phyloP scores from a whole-genome alignment of 192 early-diverging fungal species.

The Backusella mclennaniae region DNA sequence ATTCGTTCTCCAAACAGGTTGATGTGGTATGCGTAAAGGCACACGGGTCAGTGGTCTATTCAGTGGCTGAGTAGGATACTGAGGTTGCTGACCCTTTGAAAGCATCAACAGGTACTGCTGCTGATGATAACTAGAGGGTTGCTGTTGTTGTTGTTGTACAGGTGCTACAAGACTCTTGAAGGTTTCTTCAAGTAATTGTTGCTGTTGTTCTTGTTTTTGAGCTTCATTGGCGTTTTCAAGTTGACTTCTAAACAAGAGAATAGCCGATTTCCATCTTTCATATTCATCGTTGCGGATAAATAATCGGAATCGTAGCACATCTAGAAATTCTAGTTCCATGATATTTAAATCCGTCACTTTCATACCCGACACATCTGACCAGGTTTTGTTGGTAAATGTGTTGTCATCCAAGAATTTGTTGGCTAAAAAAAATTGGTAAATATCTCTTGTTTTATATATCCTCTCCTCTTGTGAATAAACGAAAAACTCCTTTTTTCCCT shows the following conservation, averaged over 20 bases:
- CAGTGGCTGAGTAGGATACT: constrained; percentile 26
- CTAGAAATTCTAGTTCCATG: constrained; percentile 83
- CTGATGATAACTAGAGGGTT: constrained; percentile 15
- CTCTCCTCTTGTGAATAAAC: neutral
- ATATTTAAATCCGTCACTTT: constrained; percentile 78
- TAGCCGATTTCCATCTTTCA: constrained; percentile 61
- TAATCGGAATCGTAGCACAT: constrained; percentile 69
- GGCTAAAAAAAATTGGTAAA: constrained; percentile 28
- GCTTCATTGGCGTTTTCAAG: constrained; percentile 20
- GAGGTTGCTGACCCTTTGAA: constrained; percentile 34
- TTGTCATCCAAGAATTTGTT: constrained; percentile 89
- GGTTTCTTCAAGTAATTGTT: constrained; percentile 33
- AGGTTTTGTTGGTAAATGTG: constrained; percentile 89
- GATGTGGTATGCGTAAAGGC: constrained; percentile 31
- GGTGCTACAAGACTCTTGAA: constrained; percentile 17
- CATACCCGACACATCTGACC: constrained; percentile 83
- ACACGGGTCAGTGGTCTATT: constrained; percentile 32
- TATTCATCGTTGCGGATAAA: constrained; percentile 70
- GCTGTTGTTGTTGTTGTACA: constrained; percentile 25
- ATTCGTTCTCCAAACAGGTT: constrained; percentile 22
- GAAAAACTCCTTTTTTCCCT: neutral
- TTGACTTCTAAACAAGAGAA: constrained; percentile 43
- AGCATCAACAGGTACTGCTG: constrained; percentile 28
- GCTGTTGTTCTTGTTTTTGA: constrained; percentile 31
- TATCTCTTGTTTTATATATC: neutral